Evolutionary conservation across 306 rosid genomes (phyloP).

Genomic region (Pterocarpus santalinus): DNA sequence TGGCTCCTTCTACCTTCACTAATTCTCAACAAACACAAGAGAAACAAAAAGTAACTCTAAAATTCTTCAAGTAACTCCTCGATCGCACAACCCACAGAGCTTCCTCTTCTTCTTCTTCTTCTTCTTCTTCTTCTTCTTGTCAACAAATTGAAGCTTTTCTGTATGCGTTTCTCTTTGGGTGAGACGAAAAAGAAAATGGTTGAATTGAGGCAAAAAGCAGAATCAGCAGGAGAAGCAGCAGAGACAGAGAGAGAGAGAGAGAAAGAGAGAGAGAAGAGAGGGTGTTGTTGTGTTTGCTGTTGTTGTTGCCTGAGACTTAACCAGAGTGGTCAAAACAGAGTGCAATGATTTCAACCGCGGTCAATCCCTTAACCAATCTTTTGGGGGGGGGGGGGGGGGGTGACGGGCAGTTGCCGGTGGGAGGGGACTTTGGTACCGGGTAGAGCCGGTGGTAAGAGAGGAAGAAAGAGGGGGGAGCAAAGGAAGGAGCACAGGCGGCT

Average conservation of each 20-base stretch:
- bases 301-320: slow-evolving; percentile 41
- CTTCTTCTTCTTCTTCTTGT: not conserved
- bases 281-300: not conserved
- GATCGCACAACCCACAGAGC: slow-evolving; percentile 18
- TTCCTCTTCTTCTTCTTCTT: not conserved
- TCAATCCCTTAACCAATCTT: slow-evolving; percentile 63
- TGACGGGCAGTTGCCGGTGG: slow-evolving; percentile 58
- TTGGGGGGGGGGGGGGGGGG: not conserved
- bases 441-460: slow-evolving; percentile 43
- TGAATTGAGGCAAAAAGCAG: not conserved
- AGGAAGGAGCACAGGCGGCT: slow-evolving; percentile 43
- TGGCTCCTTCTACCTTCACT: not conserved
- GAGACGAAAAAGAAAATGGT: not conserved
- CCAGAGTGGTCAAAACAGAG: slow-evolving; percentile 67
- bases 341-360: slow-evolving; percentile 75
- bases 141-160: not conserved
- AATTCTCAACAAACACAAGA: not conserved
- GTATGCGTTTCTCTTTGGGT: not conserved
- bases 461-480: not conserved
- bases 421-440: slow-evolving; percentile 22
- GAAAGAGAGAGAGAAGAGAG: not conserved
- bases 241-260: not conserved
- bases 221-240: not conserved
- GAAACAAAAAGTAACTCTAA: not conserved
- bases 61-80: not conserved